Base-by-base conservation (phyloP, 202 grass and related monocot species). In the Schoenoplectus tabernaemontani region DNA sequence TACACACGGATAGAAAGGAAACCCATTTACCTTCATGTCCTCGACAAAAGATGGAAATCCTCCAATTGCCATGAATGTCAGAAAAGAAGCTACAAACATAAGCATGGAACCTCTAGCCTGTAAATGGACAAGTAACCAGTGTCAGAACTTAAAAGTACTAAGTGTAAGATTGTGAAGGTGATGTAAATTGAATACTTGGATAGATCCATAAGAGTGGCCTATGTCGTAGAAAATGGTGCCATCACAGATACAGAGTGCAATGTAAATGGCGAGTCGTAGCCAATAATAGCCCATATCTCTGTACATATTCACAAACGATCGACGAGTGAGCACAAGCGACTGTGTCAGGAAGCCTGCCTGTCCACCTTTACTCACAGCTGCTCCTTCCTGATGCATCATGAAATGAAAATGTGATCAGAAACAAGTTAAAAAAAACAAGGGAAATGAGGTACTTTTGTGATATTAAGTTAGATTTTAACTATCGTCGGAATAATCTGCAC, bases 241-340 rank as follows among this genome's bases (percentile, higher is more conserved):
- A 13, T 89, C 89, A 34, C 93, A 97, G 42, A 97, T 73, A 80
- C 90, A 93, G 2, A 97, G 79, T 4, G 85, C 85, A 11, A 97
- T 67, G 79, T 93, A 97, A n/a, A 97, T 87, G 9, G 72, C 89
- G 41, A 94, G 89, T 0, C 94, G 89, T 24, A 97, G 48, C 94
- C 94, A 97, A 77, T 97, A 97, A 48, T 97, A 97, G 37, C 91
- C 91, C 20, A 97, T 33, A 60, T 97, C 91, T 69, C 94, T 85
- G 74, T 93, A 97, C 94, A 97, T 97, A 84, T 97, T 97, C 41
- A 90, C 81, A 2, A 93, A 97, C 3, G 94, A 97, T 76, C 94
- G 91, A 76, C 76, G 91, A 17, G 87, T 92, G 41, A 97, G 86
- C 51, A 94, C 91, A 0, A 86, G 9, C 8, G 87, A 67, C 3